Conservation (phyloP, 108 stramenopile genomes). For the Pseudonitzschia delicatissima region DNA sequence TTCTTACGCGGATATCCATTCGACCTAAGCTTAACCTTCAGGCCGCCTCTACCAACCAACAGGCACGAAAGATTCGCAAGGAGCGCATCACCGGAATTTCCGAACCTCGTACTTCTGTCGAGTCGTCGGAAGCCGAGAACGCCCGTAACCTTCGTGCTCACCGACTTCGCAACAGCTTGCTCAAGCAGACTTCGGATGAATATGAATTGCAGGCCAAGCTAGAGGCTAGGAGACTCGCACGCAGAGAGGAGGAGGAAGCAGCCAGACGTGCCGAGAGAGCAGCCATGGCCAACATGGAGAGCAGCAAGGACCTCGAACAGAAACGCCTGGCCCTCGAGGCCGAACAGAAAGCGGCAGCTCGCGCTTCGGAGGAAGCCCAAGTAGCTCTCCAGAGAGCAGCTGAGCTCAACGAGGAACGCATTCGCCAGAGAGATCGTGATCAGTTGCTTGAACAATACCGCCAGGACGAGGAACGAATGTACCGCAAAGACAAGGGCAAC, state of each 20-base stretch:
- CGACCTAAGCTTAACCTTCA: background rate
- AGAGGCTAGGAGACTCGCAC: background rate
- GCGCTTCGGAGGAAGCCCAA: background rate
- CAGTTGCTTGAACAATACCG: background rate
- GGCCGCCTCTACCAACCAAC: background rate
- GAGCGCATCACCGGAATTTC: background rate
- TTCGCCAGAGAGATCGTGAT: background rate
- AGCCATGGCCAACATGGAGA: background rate
- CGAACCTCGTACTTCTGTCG: background rate
- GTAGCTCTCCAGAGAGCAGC: background rate
- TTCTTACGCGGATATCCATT: background rate
- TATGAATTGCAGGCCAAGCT: conserved; percentile 2
- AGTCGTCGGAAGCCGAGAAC: background rate
- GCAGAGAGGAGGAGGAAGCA: background rate
- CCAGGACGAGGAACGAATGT: background rate
- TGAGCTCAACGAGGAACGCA: background rate
- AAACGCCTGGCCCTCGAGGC: background rate
- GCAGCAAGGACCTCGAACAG: background rate
- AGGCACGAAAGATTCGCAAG: background rate
- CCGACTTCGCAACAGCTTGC: background rate
- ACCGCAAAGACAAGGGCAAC: background rate
- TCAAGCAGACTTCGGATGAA: conserved; percentile 4
- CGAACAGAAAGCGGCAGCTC: background rate
- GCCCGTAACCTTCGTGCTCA: background rate
- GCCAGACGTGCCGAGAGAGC: background rate